These are phyloP conservation scores for Aschersonia sp. DNA, from an alignment of 2,329 filamentous ascomycete species.

Conservation along the genomic window DNA sequence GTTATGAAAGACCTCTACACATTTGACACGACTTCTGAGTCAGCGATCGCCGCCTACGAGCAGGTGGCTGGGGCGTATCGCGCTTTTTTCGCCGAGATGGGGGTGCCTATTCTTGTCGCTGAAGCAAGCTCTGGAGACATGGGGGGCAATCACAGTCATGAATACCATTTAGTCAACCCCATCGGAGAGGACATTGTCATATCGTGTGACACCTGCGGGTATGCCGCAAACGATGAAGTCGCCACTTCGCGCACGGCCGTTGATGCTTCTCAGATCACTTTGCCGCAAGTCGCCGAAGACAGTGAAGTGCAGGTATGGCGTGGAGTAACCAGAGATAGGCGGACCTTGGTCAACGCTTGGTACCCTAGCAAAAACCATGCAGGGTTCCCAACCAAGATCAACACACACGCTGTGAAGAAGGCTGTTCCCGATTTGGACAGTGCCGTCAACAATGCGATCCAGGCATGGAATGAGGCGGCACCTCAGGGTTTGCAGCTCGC, in stretches of 20 bases:
- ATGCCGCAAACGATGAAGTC: conserved; percentile 82
- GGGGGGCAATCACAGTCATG: conserved; percentile 84
- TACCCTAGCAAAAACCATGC: conserved; percentile 28
- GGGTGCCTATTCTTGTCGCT: conserved; percentile 70
- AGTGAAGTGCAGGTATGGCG: conserved; percentile 34
- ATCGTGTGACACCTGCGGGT: conserved; percentile 57
- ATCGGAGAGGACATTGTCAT: conserved; percentile 80
- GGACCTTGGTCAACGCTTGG: conserved; percentile 56
- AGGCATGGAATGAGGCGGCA: conserved; percentile 34
- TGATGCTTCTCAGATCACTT: not conserved
- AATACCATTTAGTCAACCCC: conserved; percentile 72
- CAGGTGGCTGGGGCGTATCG: conserved; percentile 61
- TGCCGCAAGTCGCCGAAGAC: not conserved
- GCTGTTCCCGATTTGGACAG: conserved; percentile 56
- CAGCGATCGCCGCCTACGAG: conserved; percentile 70
- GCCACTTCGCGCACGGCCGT: conserved; percentile 25
- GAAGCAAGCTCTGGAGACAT: conserved; percentile 93
- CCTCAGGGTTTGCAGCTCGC: conserved; percentile 3
- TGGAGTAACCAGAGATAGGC: conserved; percentile 53
- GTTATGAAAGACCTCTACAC: conserved; percentile 98
- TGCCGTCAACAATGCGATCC: conserved; percentile 44
- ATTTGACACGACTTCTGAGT: conserved; percentile 56
- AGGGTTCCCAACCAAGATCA: conserved; percentile 22
- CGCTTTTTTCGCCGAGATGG: conserved; percentile 67
- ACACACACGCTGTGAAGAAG: conserved; percentile 48